Conservation (phyloP, 1,139 yeast species). For the Saccharomyces uvarum region DNA sequence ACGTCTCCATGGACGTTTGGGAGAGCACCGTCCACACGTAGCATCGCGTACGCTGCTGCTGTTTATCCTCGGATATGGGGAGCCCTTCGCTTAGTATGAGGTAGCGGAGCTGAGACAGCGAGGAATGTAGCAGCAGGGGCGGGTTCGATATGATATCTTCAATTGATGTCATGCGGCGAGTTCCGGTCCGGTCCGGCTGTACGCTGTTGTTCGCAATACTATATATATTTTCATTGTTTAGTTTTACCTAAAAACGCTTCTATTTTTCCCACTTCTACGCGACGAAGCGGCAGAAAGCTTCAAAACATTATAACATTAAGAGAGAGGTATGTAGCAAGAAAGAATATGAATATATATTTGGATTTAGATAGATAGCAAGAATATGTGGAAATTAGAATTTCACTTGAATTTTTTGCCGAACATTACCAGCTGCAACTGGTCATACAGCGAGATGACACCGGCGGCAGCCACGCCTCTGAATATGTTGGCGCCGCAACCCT, state of each 20-base stretch:
- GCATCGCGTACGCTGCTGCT: conserved; percentile 36
- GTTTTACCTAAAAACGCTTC: background rate
- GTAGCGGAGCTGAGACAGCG: conserved; percentile 73
- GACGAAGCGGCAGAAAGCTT: background rate
- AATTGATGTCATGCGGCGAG: conserved; percentile 18
- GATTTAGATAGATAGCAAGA: background rate
- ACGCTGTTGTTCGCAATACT: background rate
- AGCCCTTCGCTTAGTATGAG: conserved; percentile 74
- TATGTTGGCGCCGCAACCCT: conserved; percentile 84
- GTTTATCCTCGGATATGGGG: conserved; percentile 39
- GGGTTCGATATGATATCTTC: conserved; percentile 28
- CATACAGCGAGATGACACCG: conserved; percentile 76
- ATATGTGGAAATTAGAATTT: background rate
- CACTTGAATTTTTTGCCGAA: conserved; percentile 67
- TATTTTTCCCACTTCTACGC: background rate
- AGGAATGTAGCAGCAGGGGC: conserved; percentile 48
- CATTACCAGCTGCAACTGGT: conserved; percentile 64
- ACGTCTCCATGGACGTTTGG: conserved; percentile 52
- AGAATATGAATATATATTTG: background rate
- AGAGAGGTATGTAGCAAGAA: background rate
- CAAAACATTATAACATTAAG: background rate
- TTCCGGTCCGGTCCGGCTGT: background rate
- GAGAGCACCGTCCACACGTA: conserved; percentile 79
- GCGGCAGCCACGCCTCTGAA: conserved; percentile 86
- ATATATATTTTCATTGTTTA: background rate